Conservation (phyloP, 352 stramenopile species). For the Peronospora destructor region DNA sequence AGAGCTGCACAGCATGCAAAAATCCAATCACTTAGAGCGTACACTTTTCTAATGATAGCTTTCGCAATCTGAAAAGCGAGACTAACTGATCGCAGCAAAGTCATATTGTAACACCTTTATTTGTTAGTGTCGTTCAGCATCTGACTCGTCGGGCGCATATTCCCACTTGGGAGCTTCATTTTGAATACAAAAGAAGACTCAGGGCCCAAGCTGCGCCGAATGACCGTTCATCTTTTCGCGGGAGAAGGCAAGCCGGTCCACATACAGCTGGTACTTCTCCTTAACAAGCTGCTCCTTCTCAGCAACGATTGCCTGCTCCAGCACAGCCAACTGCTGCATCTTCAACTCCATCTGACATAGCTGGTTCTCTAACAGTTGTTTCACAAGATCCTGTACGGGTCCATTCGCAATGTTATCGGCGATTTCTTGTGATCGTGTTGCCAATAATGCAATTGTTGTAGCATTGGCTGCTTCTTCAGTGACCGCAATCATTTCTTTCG, state of each 20-base stretch:
- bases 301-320: constrained; percentile 45
- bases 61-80: no score
- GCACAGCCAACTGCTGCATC: constrained; percentile 56
- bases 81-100: no score
- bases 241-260: constrained; percentile 56
- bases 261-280: constrained; percentile 66
- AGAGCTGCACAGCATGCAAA: no score
- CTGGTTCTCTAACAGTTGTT: constrained; percentile 59
- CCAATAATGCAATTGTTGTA: constrained; percentile 54
- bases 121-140: no score
- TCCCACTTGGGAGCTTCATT: no score
- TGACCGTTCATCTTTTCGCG: constrained; percentile 39
- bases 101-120: no score
- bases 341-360: constrained; percentile 75
- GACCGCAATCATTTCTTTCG: constrained; percentile 55
- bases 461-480: constrained; percentile 55
- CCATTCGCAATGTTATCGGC: constrained; percentile 37
- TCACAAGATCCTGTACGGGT: constrained; percentile 45
- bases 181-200: neutral
- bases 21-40: no score
- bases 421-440: constrained; percentile 41
- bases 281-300: constrained; percentile 56
- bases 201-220: constrained; percentile 1
- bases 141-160: no score
- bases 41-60: no score